Evolutionary conservation across 2,329 filamentous ascomycete genomes (phyloP), one percentile per base, ranked within the genome.

Genomic region (Paracamarosporium sp.): DNA sequence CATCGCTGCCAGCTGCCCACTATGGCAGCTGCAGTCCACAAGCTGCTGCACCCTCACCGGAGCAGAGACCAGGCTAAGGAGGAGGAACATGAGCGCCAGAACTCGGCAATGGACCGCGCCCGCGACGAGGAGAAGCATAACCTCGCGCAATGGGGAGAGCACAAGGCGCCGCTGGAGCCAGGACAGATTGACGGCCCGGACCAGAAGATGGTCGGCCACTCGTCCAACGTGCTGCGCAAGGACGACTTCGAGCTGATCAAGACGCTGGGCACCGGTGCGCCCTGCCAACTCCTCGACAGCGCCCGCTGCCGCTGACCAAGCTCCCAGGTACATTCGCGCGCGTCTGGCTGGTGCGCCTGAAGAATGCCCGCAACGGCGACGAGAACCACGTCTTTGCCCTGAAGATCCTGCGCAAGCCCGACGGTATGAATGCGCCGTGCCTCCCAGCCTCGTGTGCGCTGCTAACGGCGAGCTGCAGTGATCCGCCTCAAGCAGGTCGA

Each of bases 401-500:
- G 69, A 94, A 94, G 82, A 92, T 93, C 55, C 78, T 94, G 63
- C 87, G 90, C 64, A 85, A 85, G 69, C 78, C 80, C 45, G 83
- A 85, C 69, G 79, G 80, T 82, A 74, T 54, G 76, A 63, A 74
- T 55, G 76, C 63, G 40, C 41, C 47, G 15, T 25, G 36, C 9
- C 20, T 31, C 25, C 24, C 44, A n/a, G 8, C 17, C 5, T 11
- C 9, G 24, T 25, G 38, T 28, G 20, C 50, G 40, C 53, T 57
- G 60, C 67, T 72, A 62, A 71, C 53, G 25, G 55, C 46, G 22
- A 57, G 50, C 61, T 59, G 44, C 69, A 86, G 89, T 95, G 43
- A 90, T 95, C 74, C 89, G 89, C 62, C 84, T 94, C 56, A 94
- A 94, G 81, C 91, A 95, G 73, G 88, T 94, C 65, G 91, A 94